phyloP scores from a whole-genome alignment of 192 early-diverging fungal genomes.

The Funneliformis mosseae region DNA sequence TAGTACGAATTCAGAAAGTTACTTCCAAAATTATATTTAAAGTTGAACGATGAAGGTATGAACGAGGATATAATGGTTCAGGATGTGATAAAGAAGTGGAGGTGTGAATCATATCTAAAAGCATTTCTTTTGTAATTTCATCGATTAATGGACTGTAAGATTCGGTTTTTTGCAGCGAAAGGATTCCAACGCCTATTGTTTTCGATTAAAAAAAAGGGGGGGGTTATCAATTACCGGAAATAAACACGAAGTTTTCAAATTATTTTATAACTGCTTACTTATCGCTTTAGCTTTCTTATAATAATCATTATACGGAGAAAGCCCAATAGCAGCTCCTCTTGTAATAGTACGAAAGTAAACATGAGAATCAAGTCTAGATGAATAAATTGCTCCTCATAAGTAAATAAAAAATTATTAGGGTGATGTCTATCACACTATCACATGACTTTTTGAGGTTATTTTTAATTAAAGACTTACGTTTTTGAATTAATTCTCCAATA shows the following conservation, averaged over 20 bases:
- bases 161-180: neutral
- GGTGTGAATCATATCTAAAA: neutral
- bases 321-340: neutral
- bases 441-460: neutral
- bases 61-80: neutral
- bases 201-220: neutral
- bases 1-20: neutral
- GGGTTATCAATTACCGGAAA: neutral
- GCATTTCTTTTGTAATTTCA: neutral
- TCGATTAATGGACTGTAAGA: neutral
- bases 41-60: neutral
- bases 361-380: neutral
- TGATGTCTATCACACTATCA: no score
- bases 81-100: neutral
- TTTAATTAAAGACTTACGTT: neutral
- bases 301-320: neutral
- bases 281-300: neutral
- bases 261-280: neutral
- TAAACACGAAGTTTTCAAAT: no score
- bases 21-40: neutral
- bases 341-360: neutral
- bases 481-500: neutral
- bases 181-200: neutral
- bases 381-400: neutral
- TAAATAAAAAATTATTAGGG: neutral